Evolutionary conservation across 148 eudicot genomes (phyloP).

Genomic region (Selenicereus undatus): DNA sequence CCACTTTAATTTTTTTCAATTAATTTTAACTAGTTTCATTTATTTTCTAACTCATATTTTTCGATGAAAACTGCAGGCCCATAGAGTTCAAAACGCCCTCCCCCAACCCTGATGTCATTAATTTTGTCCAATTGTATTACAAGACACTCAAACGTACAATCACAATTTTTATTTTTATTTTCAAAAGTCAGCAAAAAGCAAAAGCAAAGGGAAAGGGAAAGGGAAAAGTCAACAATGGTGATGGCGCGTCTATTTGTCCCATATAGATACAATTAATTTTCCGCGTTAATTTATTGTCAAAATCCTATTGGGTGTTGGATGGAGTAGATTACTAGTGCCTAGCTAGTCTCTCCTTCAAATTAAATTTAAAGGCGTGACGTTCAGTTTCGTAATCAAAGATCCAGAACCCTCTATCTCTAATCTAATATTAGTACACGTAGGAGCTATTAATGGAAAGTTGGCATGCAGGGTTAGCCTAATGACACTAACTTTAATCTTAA

Average conservation of each 20-base stretch:
- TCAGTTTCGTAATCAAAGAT: background rate
- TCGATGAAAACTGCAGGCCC: no score
- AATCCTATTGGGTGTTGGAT: background rate
- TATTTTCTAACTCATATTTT: no score
- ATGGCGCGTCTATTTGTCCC: background rate
- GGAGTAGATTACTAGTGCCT: background rate
- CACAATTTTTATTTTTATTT: no score
- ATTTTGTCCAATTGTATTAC: background rate
- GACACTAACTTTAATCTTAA: background rate
- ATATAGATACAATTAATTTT: background rate
- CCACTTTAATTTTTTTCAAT: no score
- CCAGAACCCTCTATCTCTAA: background rate
- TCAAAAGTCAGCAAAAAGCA: background rate
- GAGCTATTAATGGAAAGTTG: conserved; percentile 3
- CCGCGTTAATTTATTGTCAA: background rate
- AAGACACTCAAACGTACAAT: background rate
- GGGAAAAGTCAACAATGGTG: background rate
- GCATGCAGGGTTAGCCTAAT: background rate
- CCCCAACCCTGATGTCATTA: background rate
- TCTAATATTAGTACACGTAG: background rate
- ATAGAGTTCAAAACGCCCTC: background rate
- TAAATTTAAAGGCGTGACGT: background rate
- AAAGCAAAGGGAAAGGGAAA: background rate
- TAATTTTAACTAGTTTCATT: no score
- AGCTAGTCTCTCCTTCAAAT: background rate